Evolutionary conservation across 2,329 filamentous ascomycete genomes (phyloP).

Genomic region (Penicillium sp.): DNA sequence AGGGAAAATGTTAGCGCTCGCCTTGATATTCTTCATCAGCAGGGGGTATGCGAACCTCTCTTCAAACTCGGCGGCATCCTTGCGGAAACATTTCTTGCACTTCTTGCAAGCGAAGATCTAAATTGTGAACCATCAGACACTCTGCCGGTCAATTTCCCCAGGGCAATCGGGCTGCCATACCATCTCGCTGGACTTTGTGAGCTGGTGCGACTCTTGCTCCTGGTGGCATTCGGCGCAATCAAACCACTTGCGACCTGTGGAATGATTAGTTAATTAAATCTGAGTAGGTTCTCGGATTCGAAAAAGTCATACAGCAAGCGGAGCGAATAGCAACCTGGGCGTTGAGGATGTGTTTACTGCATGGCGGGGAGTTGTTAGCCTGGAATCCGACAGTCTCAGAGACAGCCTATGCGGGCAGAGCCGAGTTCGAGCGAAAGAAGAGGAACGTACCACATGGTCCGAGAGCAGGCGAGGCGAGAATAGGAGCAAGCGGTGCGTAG

Average conservation of each 20-base stretch:
- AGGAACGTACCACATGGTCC: slow-evolving; percentile 35
- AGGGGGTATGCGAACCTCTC: slow-evolving; percentile 60
- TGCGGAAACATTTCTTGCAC: slow-evolving; percentile 97
- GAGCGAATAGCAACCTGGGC: slow-evolving; percentile 95
- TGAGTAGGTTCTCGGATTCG: neutral
- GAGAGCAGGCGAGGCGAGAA: neutral
- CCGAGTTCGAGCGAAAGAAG: neutral
- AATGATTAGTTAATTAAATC: slow-evolving; percentile 10
- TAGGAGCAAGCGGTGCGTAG: neutral
- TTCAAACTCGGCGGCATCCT: slow-evolving; percentile 88
- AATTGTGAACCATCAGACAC: slow-evolving; percentile 35
- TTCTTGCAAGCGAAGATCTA: slow-evolving; percentile 90
- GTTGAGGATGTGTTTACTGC: slow-evolving; percentile 96
- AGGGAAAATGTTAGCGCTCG: slow-evolving; percentile 3
- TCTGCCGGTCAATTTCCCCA: neutral
- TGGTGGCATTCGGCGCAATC: slow-evolving; percentile 95
- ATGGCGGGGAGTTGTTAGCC: slow-evolving; percentile 18
- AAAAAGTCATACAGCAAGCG: slow-evolving; percentile 75
- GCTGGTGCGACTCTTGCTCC: slow-evolving; percentile 76
- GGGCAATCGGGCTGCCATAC: slow-evolving; percentile 35
- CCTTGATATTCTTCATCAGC: neutral
- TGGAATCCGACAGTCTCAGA: neutral
- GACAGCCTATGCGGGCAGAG: neutral
- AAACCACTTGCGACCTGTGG: slow-evolving; percentile 89
- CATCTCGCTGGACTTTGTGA: slow-evolving; percentile 84